Evolutionary conservation across 768 basidiomycete species (phyloP), one percentile per base, ranked within the genome.

Genomic region (Lentinula detonsa): DNA sequence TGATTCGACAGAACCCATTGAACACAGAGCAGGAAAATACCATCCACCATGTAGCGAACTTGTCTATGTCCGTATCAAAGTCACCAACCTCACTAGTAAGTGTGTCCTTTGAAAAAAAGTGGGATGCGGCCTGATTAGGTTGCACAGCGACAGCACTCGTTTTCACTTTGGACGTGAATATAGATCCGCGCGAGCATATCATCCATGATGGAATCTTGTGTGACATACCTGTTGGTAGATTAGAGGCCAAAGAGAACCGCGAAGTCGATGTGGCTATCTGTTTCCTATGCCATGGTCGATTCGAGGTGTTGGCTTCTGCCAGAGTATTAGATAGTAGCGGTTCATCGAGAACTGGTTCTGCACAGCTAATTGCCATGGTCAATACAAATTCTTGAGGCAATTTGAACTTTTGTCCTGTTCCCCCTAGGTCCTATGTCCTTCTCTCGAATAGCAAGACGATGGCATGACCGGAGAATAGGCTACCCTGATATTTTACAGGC

Each of bases 11-110:
- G 65, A 56, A 55, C 64, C 64, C 1, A 63, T 78, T 40, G 57
- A 63, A 15, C 68, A 71, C 31, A 66, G 69, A 21, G 74, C 71
- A 43, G 79, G 77, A 9, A 81, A 78, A 61, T 86, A 77, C 64
- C 70, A 77, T 46, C 82, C 86, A 5, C 72, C 69, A 31, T 75
- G 84, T 11, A 85, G 87, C 64, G 81, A 85, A 51, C 88, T 92
- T 63, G 74, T 90, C 23, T 83, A 84, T 59, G 71, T 95, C 53
- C 74, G 77, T 49, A 78, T 75, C 15, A 74, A 71, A 61, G 75
- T 93, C 8, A 80, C 78, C 6, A 95, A 94, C 66, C 70, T 83
- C n/a, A 84, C 83, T 39, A 64, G 91, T 93, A 70, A 64, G 92
- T 74, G 10, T 34, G 65, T 55, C 45, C 18, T 33, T 51, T 42